Percentiles rank a stretch among this genome's conserved stretches.
phyloP scores from a whole-genome alignment of 768 basidiomycete genomes.

The Boletus bicolor region DNA sequence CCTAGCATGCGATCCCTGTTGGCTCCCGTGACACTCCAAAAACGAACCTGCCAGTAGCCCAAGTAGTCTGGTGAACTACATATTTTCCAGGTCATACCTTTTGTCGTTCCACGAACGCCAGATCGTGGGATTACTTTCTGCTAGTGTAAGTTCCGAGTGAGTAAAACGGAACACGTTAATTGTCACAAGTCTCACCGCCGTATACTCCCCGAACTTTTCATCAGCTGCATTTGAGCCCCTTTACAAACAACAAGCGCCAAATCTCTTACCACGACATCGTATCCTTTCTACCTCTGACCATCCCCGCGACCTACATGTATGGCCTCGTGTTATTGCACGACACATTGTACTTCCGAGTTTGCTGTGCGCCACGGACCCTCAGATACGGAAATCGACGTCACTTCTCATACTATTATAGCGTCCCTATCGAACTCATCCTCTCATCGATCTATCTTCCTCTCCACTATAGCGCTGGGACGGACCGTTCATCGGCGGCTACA shows the following conservation, averaged over 20 bases:
- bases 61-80: not conserved
- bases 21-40: not conserved
- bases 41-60: not conserved
- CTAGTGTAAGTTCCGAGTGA: too few species aligned
- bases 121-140: not conserved
- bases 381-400: not conserved
- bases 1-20: not conserved
- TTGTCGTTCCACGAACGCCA: not conserved
- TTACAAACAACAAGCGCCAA: not conserved
- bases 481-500: not conserved
- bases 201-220: too few species aligned
- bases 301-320: not conserved
- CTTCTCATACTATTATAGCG: not conserved
- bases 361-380: not conserved
- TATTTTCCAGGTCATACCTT: not conserved
- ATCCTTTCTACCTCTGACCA: not conserved
- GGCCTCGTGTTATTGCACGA: not conserved
- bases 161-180: not conserved
- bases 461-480: not conserved
- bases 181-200: too few species aligned
- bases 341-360: not conserved
- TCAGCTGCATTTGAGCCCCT: too few species aligned
- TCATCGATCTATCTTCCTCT: not conserved
- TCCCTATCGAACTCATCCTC: not conserved
- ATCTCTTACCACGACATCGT: not conserved